Percentiles rank a stretch among this genome's conserved stretches.
These are phyloP conservation scores for Nakaseomyces bracarensis DNA, from an alignment of 1,139 yeast species.

Conservation along the genomic window DNA sequence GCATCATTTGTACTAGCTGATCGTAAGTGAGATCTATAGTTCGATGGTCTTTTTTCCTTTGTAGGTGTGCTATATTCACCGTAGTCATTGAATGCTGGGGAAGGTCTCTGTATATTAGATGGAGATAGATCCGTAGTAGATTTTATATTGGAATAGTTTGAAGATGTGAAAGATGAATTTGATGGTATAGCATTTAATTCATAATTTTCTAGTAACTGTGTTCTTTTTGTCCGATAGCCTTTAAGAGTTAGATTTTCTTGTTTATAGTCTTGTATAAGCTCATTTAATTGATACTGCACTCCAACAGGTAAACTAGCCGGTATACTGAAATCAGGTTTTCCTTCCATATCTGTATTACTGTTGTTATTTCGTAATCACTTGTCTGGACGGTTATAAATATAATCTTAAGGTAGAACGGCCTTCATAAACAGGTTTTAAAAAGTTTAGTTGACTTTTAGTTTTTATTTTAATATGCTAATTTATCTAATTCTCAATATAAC, in stretches of 20 bases:
- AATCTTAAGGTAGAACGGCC: too few relatives aligned
- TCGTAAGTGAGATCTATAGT: not conserved
- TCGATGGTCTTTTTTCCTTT: not conserved
- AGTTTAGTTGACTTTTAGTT: too few relatives aligned
- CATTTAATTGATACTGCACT: slow-evolving; percentile 33
- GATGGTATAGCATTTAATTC: slow-evolving; percentile 1
- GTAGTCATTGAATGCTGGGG: not conserved
- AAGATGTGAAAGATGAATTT: not conserved
- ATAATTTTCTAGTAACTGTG: slow-evolving; percentile 35
- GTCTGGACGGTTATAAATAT: too few relatives aligned
- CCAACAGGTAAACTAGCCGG: slow-evolving; percentile 26
- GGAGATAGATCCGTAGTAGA: not conserved
- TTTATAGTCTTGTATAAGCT: slow-evolving; percentile 43
- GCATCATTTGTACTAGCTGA: slow-evolving; percentile 2
- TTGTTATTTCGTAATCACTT: too few relatives aligned
- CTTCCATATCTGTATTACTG: not conserved
- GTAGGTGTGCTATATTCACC: not conserved
- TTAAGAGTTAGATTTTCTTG: slow-evolving; percentile 64
- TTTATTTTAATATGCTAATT: too few relatives aligned
- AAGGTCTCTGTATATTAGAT: not conserved
- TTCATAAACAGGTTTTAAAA: too few relatives aligned
- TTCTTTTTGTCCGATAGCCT: slow-evolving; percentile 54
- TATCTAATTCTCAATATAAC: too few relatives aligned
- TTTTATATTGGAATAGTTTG: not conserved
- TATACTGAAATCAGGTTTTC: slow-evolving; percentile 25